A percentile compares a stretch with the other conserved stretches of the same genome.
These are phyloP conservation scores for Penicillium sp. DNA, from an alignment of 2,329 filamentous ascomycete genomes.

Conservation along the genomic window DNA sequence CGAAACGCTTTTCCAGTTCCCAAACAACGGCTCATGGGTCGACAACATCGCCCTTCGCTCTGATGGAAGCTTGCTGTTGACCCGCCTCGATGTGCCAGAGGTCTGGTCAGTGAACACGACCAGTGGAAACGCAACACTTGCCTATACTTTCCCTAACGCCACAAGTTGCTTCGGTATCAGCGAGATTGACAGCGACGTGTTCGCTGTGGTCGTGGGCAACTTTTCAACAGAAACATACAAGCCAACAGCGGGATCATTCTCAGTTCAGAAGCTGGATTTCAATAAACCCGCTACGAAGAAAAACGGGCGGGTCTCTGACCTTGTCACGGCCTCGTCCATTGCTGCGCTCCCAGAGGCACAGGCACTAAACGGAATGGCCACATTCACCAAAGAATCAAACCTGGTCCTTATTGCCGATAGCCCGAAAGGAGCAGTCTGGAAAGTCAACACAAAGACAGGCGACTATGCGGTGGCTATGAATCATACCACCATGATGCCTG, in stretches of 20 bases:
- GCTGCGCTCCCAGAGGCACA: slow-evolving; percentile 17
- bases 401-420: slow-evolving; percentile 22
- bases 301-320: neutral
- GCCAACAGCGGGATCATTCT: slow-evolving; percentile 18
- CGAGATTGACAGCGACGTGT: slow-evolving; percentile 23
- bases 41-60: slow-evolving; percentile 18
- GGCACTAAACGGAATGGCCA: slow-evolving; percentile 20
- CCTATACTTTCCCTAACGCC: slow-evolving; percentile 17
- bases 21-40: slow-evolving; percentile 24
- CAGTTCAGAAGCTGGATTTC: slow-evolving; percentile 19
- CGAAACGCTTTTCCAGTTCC: slow-evolving; percentile 22
- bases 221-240: slow-evolving; percentile 19
- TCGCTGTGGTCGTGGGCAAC: slow-evolving; percentile 22
- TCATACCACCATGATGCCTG: slow-evolving; percentile 21
- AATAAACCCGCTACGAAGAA: neutral
- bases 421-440: slow-evolving; percentile 21
- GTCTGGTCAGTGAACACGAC: slow-evolving; percentile 19
- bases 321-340: slow-evolving; percentile 11
- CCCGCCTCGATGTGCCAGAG: slow-evolving; percentile 20
- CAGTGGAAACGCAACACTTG: slow-evolving; percentile 18
- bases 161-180: slow-evolving; percentile 23
- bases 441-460: slow-evolving; percentile 15
- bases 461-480: slow-evolving; percentile 19
- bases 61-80: slow-evolving; percentile 20
- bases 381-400: slow-evolving; percentile 15